Percentiles rank a stretch among this genome's conserved stretches.
Conservation (phyloP, 2,329 filamentous ascomycete genomes). For the Remersonia thermophila region DNA sequence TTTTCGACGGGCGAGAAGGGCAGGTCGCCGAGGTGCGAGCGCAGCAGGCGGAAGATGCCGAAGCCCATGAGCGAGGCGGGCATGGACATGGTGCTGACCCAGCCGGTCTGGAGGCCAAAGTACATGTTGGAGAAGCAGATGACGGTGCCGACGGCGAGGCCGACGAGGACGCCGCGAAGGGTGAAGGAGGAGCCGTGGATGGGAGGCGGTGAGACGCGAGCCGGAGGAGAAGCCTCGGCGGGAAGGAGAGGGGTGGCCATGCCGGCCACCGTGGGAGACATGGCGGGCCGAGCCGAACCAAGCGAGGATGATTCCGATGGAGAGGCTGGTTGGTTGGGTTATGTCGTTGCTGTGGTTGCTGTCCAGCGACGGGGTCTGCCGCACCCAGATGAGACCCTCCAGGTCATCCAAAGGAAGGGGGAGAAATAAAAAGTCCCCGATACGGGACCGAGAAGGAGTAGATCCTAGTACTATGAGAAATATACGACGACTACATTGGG, state of each 20-base stretch:
- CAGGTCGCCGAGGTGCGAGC: conserved; percentile 51
- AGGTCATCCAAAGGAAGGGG: no score
- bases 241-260: neutral
- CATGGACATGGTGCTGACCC: conserved; percentile 81
- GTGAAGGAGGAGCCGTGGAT: conserved; percentile 63
- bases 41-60: conserved; percentile 75
- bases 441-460: no score
- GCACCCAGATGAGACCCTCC: no score
- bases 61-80: conserved; percentile 89
- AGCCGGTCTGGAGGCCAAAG: conserved; percentile 68
- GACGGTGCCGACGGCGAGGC: conserved; percentile 71
- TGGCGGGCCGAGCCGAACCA: no score
- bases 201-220: neutral
- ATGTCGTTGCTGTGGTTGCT: no score
- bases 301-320: no score
- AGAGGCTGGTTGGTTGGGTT: no score
- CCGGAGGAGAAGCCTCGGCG: neutral
- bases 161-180: conserved; percentile 63
- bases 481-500: no score
- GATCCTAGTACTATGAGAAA: no score
- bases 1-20: conserved; percentile 95
- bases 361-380: no score
- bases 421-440: no score
- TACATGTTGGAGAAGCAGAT: conserved; percentile 98
- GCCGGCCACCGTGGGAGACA: no score